Evolutionary conservation across 176 grass and related monocot species (phyloP).

Genomic region (Oryza australiensis): DNA sequence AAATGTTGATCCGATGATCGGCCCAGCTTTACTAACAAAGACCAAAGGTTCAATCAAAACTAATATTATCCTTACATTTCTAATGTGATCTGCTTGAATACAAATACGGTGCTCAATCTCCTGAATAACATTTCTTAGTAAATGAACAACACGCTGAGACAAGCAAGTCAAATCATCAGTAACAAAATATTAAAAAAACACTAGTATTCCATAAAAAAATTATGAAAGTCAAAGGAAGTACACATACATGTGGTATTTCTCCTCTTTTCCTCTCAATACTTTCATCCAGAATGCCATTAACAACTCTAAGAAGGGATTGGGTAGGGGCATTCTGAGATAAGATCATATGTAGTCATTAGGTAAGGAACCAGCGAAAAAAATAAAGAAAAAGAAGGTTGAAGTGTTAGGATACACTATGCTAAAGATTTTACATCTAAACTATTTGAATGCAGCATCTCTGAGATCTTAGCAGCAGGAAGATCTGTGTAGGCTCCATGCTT

Average conservation of each 20-base stretch:
- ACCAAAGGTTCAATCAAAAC: constrained; percentile 13
- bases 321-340: constrained; percentile 84
- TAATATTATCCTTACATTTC: constrained; percentile 67
- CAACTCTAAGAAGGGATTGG: constrained; percentile 88
- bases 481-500: constrained; percentile 75
- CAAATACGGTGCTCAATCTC: constrained; percentile 93
- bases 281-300: constrained; percentile 96
- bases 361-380: background rate
- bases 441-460: constrained; percentile 89
- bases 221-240: constrained; percentile 16
- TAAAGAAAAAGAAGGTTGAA: background rate
- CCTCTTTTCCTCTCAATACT: constrained; percentile 97
- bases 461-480: constrained; percentile 76
- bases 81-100: constrained; percentile 92
- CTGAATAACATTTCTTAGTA: constrained; percentile 90
- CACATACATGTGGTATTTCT: constrained; percentile 93
- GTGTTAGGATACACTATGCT: constrained; percentile 14
- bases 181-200: constrained; percentile 27
- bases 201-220: background rate
- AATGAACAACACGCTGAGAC: constrained; percentile 68
- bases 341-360: constrained; percentile 37
- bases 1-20: too few species aligned
- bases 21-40: too few species aligned
- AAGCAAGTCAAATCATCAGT: constrained; percentile 33
- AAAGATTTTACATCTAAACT: constrained; percentile 91